Base-by-base conservation (phyloP, 2,329 filamentous ascomycete species). In the Arthrobotrys conoides region DNA sequence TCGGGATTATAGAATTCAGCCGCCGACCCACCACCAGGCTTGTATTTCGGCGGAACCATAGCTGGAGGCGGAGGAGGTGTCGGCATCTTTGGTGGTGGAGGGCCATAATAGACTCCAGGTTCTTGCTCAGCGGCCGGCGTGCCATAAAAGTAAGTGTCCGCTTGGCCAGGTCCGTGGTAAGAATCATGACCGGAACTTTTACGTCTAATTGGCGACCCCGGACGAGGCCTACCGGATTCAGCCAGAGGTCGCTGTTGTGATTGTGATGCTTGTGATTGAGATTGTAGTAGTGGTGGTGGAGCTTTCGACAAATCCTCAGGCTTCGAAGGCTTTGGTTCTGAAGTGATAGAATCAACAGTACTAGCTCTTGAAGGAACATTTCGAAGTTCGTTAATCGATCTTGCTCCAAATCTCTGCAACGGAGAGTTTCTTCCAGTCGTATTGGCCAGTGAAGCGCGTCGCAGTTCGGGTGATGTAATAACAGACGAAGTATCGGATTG, bases 71-170 rank as follows among this genome's bases (percentile, higher is more conserved):
- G 75, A n/a, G 75, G 75, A 22, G 75, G 75, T 5, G 75, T 78
- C 3, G 75, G 75, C 75, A 78, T 71, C 63, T 72, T 78, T 18
- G 61, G 51, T 8, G 73, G 73, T 18, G 75, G 75, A 12, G 75
- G 75, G n/a, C 75, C 75, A 48, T 78, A 78, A n/a, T 78, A 78
- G 27, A 72, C 61, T 20, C 75, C 75, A 9, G 67, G 67, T 41
- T 78, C 75, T 33, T 67, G 53, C 33, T 78, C 75, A 20, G 22
- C 41, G 46, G 33, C 36, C 10, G 75, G 69, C 3, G 63, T 71
- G 18, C 69, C 67, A 57, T 71, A 71, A 20, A 48, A 76, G 59
- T 76, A 76, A 36, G 12, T 16, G 20, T 76, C 72, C 4, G 72
- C 72, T 24, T 70, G 57, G 30, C 72, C 72, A 41, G 72, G 72